Evolutionary conservation across 192 early-diverging fungal genomes (phyloP).

Genomic region (Backusella westeae): DNA sequence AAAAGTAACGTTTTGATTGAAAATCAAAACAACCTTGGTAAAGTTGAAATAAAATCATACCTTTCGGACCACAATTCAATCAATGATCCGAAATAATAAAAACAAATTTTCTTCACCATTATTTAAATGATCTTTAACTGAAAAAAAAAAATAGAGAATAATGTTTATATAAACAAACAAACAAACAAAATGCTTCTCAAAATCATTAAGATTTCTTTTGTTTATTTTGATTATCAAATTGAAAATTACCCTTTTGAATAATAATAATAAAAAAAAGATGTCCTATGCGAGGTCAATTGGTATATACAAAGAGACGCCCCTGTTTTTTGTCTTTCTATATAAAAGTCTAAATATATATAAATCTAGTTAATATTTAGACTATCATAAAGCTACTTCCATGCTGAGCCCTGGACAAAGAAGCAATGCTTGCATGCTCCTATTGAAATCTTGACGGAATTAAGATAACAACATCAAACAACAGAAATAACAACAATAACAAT

Average conservation of each 20-base stretch:
- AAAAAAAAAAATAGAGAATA: background rate
- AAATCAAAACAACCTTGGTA: background rate
- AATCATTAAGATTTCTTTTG: background rate
- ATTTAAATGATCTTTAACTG: background rate
- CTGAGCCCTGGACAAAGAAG: constrained; percentile 4
- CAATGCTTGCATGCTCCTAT: background rate
- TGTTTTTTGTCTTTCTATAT: background rate
- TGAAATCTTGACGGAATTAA: background rate
- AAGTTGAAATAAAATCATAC: background rate
- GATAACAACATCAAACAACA: background rate
- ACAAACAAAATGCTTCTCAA: background rate
- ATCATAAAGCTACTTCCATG: constrained; percentile 5
- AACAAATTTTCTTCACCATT: background rate
- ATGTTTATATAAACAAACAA: background rate
- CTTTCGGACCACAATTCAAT: background rate
- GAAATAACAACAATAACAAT: background rate
- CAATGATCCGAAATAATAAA: background rate
- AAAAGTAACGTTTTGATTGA: background rate
- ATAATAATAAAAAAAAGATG: background rate
- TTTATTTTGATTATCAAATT: background rate
- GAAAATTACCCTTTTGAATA: constrained; percentile 2
- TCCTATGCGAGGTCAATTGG: background rate
- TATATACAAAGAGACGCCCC: background rate
- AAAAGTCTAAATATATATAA: background rate
- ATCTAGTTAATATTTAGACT: background rate